A percentile compares a stretch with the other conserved stretches of the same genome.
These are phyloP conservation scores for Agrocybe chaxingu DNA, from an alignment of 768 basidiomycete genomes.

Conservation along the genomic window DNA sequence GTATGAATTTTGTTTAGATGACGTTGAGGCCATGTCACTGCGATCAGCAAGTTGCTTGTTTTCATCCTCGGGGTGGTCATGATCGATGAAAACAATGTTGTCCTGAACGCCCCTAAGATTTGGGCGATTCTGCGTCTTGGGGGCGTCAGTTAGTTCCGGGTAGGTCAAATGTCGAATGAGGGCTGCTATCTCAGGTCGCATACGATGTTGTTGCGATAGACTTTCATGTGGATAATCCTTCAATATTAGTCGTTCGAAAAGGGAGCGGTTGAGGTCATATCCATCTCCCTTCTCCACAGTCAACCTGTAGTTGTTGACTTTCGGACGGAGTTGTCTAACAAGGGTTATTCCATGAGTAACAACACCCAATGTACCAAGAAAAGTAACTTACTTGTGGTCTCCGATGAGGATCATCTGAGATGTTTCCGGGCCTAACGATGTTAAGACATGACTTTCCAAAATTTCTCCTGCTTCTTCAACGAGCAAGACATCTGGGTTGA, in stretches of 20 bases:
- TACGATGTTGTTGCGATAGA: slow-evolving; percentile 60
- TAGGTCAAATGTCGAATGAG: slow-evolving; percentile 64
- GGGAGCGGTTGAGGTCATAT: slow-evolving; percentile 61
- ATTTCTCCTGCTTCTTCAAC: slow-evolving; percentile 78
- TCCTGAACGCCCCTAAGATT: slow-evolving; percentile 51
- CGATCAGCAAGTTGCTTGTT: slow-evolving; percentile 36
- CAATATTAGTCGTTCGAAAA: slow-evolving; percentile 67
- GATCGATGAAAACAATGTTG: slow-evolving; percentile 62
- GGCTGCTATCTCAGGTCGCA: slow-evolving; percentile 70
- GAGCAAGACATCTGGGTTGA: slow-evolving; percentile 49
- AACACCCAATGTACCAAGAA: background rate
- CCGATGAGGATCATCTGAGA: slow-evolving; percentile 65
- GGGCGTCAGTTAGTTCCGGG: slow-evolving; percentile 57
- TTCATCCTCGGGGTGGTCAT: slow-evolving; percentile 53
- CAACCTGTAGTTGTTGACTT: slow-evolving; percentile 61
- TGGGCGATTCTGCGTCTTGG: slow-evolving; percentile 44
- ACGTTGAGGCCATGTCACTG: slow-evolving; percentile 40
- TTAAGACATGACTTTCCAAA: slow-evolving; percentile 62
- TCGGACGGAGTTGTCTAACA: slow-evolving; percentile 65
- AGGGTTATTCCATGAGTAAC: too few relatives aligned
- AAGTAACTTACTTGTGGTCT: slow-evolving; percentile 59
- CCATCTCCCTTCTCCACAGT: slow-evolving; percentile 69
- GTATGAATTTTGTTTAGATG: slow-evolving; percentile 59
- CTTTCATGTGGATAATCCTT: slow-evolving; percentile 60
- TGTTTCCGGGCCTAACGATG: slow-evolving; percentile 44